These are phyloP conservation scores for Sordaria brevicollis DNA, from an alignment of 495 filamentous ascomycete species.

Conservation along the genomic window DNA sequence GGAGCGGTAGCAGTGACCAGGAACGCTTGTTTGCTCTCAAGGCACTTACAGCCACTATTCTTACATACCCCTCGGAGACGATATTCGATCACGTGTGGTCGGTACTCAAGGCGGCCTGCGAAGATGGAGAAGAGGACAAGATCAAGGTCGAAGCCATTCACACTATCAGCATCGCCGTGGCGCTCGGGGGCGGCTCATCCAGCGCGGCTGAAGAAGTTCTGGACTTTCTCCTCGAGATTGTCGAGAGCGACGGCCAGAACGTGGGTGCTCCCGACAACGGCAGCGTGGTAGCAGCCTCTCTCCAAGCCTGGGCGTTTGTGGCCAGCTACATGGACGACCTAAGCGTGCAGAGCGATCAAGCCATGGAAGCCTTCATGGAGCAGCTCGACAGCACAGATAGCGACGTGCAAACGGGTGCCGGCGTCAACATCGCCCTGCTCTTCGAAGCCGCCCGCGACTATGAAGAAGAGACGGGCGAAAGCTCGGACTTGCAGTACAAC, in stretches of 20 bases:
- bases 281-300: slow-evolving; percentile 69
- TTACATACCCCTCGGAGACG: slow-evolving; percentile 61
- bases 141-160: slow-evolving; percentile 70
- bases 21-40: slow-evolving; percentile 64
- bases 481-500: slow-evolving; percentile 30
- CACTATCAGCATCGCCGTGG: slow-evolving; percentile 58
- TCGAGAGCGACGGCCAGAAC: slow-evolving; percentile 70
- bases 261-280: slow-evolving; percentile 66
- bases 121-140: slow-evolving; percentile 52
- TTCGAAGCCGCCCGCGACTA: slow-evolving; percentile 70
- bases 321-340: slow-evolving; percentile 77
- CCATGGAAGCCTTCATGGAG: slow-evolving; percentile 80
- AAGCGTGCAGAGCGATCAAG: slow-evolving; percentile 57
- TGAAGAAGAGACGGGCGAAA: slow-evolving; percentile 51
- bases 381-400: slow-evolving; percentile 73
- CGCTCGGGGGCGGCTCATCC: slow-evolving; percentile 69
- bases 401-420: slow-evolving; percentile 73
- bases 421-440: slow-evolving; percentile 80
- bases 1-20: slow-evolving; percentile 56
- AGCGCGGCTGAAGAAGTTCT: slow-evolving; percentile 65
- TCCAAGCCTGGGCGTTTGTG: slow-evolving; percentile 82
- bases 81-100: slow-evolving; percentile 56
- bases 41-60: slow-evolving; percentile 64
- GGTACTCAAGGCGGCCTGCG: slow-evolving; percentile 57
- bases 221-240: slow-evolving; percentile 74